phyloP scores from a whole-genome alignment of 2,329 filamentous ascomycete species.

The Colletotrichum ledebouriae region DNA sequence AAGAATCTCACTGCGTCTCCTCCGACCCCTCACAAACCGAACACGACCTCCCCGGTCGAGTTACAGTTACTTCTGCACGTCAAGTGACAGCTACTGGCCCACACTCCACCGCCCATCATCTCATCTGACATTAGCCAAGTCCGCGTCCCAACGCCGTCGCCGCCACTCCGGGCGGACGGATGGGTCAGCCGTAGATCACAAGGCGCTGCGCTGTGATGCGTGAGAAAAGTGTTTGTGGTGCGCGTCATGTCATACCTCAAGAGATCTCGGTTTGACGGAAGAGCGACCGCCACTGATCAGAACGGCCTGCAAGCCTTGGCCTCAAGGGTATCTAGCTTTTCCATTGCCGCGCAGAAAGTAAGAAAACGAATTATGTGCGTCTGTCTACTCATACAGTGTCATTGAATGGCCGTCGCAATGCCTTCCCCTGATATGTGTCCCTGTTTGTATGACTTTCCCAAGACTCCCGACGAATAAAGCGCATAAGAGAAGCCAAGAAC shows the following conservation, averaged over 20 bases:
- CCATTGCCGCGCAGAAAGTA: conserved; percentile 15
- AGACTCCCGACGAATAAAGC: conserved; percentile 4
- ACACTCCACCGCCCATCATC: neutral
- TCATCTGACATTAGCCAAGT: conserved; percentile 4
- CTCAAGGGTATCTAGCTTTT: conserved; percentile 37
- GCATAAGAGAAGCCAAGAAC: conserved; percentile 6
- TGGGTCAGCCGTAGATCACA: neutral
- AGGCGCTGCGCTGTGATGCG: neutral
- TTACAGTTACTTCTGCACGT: conserved; percentile 9
- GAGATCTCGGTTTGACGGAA: conserved; percentile 3
- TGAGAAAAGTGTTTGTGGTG: no score
- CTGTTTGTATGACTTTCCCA: conserved; percentile 24
- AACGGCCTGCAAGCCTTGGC: neutral
- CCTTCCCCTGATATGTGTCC: conserved; percentile 28
- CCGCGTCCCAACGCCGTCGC: neutral
- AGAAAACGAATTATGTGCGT: conserved; percentile 13
- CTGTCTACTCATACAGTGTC: conserved; percentile 41
- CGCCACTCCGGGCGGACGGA: conserved; percentile 30
- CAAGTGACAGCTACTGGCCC: conserved; percentile 19
- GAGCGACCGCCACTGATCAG: neutral
- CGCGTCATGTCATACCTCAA: neutral
- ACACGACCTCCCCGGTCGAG: neutral
- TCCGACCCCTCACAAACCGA: neutral
- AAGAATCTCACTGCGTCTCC: conserved; percentile 4
- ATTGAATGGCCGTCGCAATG: conserved; percentile 31